Percentiles rank a stretch among this genome's conserved stretches.
Evolutionary conservation across 257 asterid genomes (phyloP).

Genomic region (Scutellaria minor): DNA sequence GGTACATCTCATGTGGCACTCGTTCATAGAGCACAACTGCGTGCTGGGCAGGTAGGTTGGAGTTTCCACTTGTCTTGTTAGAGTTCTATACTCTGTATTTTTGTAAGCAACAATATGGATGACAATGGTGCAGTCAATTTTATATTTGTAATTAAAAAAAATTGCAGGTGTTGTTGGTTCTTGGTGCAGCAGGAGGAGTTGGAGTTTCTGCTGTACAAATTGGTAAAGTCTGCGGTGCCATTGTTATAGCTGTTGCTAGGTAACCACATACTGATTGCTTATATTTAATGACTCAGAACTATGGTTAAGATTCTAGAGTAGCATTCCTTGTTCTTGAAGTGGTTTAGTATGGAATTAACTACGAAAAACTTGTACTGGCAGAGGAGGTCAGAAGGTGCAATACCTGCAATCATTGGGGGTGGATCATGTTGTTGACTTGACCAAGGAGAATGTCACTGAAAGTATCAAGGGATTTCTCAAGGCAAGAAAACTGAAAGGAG

Average conservation of each 20-base stretch:
- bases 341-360: constrained; percentile 7
- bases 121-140: not conserved
- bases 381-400: constrained; percentile 85
- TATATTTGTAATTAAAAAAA: constrained; percentile 10
- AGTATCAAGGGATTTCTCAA: constrained; percentile 79
- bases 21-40: constrained; percentile 81
- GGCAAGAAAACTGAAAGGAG: constrained; percentile 78
- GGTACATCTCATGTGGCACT: constrained; percentile 97
- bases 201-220: constrained; percentile 96
- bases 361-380: constrained; percentile 31
- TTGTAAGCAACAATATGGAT: not conserved
- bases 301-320: constrained; percentile 17
- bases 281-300: constrained; percentile 6
- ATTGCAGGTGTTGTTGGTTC: constrained; percentile 84
- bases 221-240: constrained; percentile 87
- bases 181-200: constrained; percentile 99
- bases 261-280: constrained; percentile 27
- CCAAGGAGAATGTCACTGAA: constrained; percentile 68
- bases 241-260: constrained; percentile 94
- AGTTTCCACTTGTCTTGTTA: not conserved
- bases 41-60: constrained; percentile 62
- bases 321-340: constrained; percentile 4
- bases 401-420: constrained; percentile 76
- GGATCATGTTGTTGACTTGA: constrained; percentile 84
- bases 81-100: not conserved